A percentile compares a stretch with the other conserved stretches of the same genome.
Conservation (phyloP, 2,329 filamentous ascomycete genomes). For the Neofusicoccum parvum region DNA sequence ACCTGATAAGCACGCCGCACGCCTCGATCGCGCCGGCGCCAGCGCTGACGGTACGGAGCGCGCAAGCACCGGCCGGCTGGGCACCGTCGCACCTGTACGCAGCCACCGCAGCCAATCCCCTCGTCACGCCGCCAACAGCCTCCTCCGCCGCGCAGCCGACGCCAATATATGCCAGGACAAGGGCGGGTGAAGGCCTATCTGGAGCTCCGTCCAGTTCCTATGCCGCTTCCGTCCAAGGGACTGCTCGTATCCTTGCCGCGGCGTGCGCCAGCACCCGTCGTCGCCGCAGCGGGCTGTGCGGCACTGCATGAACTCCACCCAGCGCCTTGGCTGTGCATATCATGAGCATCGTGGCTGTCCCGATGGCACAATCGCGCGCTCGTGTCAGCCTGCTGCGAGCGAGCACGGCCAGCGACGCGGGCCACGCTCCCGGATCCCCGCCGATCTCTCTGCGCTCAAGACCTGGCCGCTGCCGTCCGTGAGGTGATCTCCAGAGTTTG, state of each 20-base stretch:
- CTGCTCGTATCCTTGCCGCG: slow-evolving; percentile 9
- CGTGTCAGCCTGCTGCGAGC: slow-evolving; percentile 17
- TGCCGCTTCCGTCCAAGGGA: slow-evolving; percentile 10
- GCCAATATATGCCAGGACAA: slow-evolving; percentile 17
- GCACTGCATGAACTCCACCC: slow-evolving; percentile 20
- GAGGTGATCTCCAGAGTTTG: slow-evolving; percentile 4
- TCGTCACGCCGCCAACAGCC: slow-evolving; percentile 4
- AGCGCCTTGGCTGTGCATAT: slow-evolving; percentile 13
- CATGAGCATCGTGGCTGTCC: slow-evolving; percentile 12
- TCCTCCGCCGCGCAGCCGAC: slow-evolving; percentile 14
- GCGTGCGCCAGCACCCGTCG: slow-evolving; percentile 14
- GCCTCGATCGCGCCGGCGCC: background rate
- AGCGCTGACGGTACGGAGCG: background rate
- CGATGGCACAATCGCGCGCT: slow-evolving; percentile 9
- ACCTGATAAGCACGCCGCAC: background rate
- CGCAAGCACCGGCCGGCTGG: slow-evolving; percentile 4
- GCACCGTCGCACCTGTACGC: slow-evolving; percentile 13
- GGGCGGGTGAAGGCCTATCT: slow-evolving; percentile 5
- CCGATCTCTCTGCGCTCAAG: background rate
- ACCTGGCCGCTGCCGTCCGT: background rate
- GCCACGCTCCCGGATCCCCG: slow-evolving; percentile 17
- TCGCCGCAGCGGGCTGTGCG: slow-evolving; percentile 12
- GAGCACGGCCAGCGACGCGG: background rate
- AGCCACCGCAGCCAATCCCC: slow-evolving; percentile 3
- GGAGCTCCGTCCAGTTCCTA: slow-evolving; percentile 2